Base-by-base conservation (phyloP, 2,329 filamentous ascomycete species). In the Graphium sp. region DNA sequence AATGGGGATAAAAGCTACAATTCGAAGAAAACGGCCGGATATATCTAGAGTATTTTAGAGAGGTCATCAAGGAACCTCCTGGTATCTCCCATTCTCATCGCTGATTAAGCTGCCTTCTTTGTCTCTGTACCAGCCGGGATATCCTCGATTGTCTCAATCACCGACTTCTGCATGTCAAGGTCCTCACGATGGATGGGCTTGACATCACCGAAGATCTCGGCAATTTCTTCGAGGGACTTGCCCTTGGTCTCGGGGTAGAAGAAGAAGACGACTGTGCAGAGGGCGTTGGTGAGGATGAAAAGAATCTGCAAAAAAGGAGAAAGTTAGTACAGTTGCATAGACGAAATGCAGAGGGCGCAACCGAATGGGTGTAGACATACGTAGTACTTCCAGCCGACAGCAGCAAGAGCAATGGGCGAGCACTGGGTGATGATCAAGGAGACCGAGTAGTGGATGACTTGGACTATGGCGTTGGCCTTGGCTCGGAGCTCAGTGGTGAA, bases 341-440 rank as follows among this genome's bases (percentile, higher is more conserved):
- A n/a, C n/a, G n/a, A n/a, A n/a, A n/a, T n/a, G n/a, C n/a, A n/a
- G n/a, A n/a, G n/a, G n/a, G n/a, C n/a, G n/a, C n/a, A n/a, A n/a
- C n/a, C n/a, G n/a, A n/a, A n/a, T n/a, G 4, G 4, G 5, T 1
- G 1, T 11, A 0, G 2, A 38, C 46, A 33, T 25, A 50, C 50
- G 10, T 55, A 55, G 30, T 55, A 55, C 31, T 53, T 55, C 51
- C 52, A 55, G 0, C 51, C 52, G 1, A 54, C 49, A 0, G 43
- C 42, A 1, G 47, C 49, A 3, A 55, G 30, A 0, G 52, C 52
- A 11, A 55, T 55, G 0, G 52, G 52, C 1, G 51, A 55, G 14
- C 50, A 55, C 23, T 55, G 51, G 0, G 52, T 55, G 20, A 55
- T 55, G 19, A 55, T 36, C 21, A 55, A 30, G 28, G 49, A 53